Conservation (phyloP, 352 stramenopile species). For the Phytophthora capsici region DNA sequence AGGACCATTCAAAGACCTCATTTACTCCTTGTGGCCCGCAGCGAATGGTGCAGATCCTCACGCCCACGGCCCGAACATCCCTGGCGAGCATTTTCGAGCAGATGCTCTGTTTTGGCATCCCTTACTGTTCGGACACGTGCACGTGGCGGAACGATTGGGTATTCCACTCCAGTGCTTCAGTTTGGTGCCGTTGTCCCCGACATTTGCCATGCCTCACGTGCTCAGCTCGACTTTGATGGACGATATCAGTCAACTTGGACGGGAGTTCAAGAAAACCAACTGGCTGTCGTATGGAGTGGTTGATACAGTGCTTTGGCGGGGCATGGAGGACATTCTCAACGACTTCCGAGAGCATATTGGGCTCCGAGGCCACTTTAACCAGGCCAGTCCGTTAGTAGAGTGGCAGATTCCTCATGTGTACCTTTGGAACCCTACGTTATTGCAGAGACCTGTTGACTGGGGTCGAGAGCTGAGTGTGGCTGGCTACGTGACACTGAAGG, state of each 20-base stretch:
- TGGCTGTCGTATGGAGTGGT: slow-evolving; percentile 51
- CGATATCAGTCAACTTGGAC: slow-evolving; percentile 29
- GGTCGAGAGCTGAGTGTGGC: slow-evolving; percentile 45
- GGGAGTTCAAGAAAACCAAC: slow-evolving; percentile 44
- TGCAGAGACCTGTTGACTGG: slow-evolving; percentile 52
- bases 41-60: slow-evolving; percentile 37
- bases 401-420: slow-evolving; percentile 58
- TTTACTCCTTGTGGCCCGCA: slow-evolving; percentile 49
- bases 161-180: slow-evolving; percentile 55
- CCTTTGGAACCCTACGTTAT: slow-evolving; percentile 44
- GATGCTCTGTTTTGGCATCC: slow-evolving; percentile 54
- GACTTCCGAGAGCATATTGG: slow-evolving; percentile 51
- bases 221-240: slow-evolving; percentile 42
- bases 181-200: slow-evolving; percentile 43
- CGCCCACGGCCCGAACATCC: slow-evolving; percentile 28
- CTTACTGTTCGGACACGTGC: slow-evolving; percentile 43
- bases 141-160: slow-evolving; percentile 50
- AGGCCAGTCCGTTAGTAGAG: slow-evolving; percentile 40
- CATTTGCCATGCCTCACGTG: slow-evolving; percentile 52
- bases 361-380: slow-evolving; percentile 32
- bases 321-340: slow-evolving; percentile 40
- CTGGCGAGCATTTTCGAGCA: slow-evolving; percentile 47
- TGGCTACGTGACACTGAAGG: slow-evolving; percentile 45
- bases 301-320: slow-evolving; percentile 43
- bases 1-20: slow-evolving; percentile 35